A percentile compares a stretch with the other conserved stretches of the same genome.
Evolutionary conservation across 495 filamentous ascomycete genomes (phyloP).

Genomic region (Talaromyces wortmannii): DNA sequence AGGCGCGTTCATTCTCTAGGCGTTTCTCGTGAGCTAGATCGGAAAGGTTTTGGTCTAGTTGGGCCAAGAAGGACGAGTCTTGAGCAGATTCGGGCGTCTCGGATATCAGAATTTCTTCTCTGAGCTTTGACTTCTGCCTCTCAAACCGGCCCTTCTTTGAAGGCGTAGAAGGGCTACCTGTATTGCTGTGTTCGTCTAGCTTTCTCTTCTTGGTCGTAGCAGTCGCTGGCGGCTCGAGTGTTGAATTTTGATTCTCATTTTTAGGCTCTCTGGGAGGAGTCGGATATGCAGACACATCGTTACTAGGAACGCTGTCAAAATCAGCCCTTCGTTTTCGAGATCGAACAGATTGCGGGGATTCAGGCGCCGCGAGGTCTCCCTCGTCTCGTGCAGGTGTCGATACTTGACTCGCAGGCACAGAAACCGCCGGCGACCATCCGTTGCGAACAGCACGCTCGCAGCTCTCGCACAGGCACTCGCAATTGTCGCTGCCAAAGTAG

Average conservation of each 20-base stretch:
- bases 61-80: neutral
- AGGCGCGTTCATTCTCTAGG: slow-evolving; percentile 5
- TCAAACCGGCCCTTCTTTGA: slow-evolving; percentile 31
- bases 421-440: slow-evolving; percentile 62
- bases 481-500: slow-evolving; percentile 93
- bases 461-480: slow-evolving; percentile 85
- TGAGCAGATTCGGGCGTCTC: slow-evolving; percentile 12
- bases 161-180: slow-evolving; percentile 22
- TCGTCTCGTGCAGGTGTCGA: slow-evolving; percentile 30
- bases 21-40: slow-evolving; percentile 4
- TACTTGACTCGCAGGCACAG: slow-evolving; percentile 23
- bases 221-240: neutral
- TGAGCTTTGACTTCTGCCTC: slow-evolving; percentile 30
- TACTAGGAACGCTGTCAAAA: slow-evolving; percentile 28
- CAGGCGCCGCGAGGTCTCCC: slow-evolving; percentile 2
- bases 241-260: neutral
- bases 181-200: slow-evolving; percentile 27
- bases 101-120: slow-evolving; percentile 25
- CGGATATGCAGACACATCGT: slow-evolving; percentile 21
- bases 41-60: slow-evolving; percentile 3
- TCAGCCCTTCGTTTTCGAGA: slow-evolving; percentile 38
- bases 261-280: slow-evolving; percentile 29
- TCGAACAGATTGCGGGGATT: slow-evolving; percentile 8
- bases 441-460: slow-evolving; percentile 73
- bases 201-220: slow-evolving; percentile 33